A percentile compares a stretch with the other conserved stretches of the same genome.
phyloP scores from a whole-genome alignment of 228 moss, liverwort and hornwort genomes.

The Sphagnum magellanicum region DNA sequence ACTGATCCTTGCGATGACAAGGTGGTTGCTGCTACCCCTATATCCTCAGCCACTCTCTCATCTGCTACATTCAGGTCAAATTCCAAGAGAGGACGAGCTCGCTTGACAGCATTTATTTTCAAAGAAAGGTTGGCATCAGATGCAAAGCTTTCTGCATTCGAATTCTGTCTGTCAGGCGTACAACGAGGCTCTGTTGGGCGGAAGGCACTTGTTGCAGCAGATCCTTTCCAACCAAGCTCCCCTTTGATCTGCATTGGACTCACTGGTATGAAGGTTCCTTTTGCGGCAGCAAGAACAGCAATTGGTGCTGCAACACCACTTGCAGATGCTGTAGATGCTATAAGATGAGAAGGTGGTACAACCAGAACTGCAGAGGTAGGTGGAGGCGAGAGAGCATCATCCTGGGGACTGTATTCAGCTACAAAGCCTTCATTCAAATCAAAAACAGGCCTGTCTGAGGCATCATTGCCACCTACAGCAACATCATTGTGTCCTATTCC shows the following conservation, averaged over 20 bases:
- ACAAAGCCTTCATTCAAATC: slow-evolving; percentile 94
- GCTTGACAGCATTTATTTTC: slow-evolving; percentile 32
- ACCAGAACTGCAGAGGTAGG: slow-evolving; percentile 32
- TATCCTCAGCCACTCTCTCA: slow-evolving; percentile 74
- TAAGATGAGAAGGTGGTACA: slow-evolving; percentile 21
- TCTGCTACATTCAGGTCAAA: slow-evolving; percentile 94
- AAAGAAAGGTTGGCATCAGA: slow-evolving; percentile 53
- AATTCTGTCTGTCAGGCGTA: slow-evolving; percentile 78
- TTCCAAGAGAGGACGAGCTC: slow-evolving; percentile 69
- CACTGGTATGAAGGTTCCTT: slow-evolving; percentile 84
- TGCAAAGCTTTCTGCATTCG: slow-evolving; percentile 37
- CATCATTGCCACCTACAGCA: slow-evolving; percentile 64
- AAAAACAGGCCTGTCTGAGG: slow-evolving; percentile 88
- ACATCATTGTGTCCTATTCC: slow-evolving; percentile 56
- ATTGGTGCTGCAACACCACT: slow-evolving; percentile 71
- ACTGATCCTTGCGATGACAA: slow-evolving; percentile 74
- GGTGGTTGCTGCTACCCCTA: slow-evolving; percentile 44
- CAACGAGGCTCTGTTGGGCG: slow-evolving; percentile 95
- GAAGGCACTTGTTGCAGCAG: slow-evolving; percentile 97
- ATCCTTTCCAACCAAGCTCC: slow-evolving; percentile 99
- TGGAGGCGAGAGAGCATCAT: slow-evolving; percentile 55
- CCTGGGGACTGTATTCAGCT: slow-evolving; percentile 66
- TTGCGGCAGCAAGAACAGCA: slow-evolving; percentile 86
- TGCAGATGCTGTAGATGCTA: slow-evolving; percentile 41
- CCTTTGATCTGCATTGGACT: slow-evolving; percentile 88